Evolutionary conservation across 78 protist genomes (phyloP).

Genomic region (Isochrysis galbana): DNA sequence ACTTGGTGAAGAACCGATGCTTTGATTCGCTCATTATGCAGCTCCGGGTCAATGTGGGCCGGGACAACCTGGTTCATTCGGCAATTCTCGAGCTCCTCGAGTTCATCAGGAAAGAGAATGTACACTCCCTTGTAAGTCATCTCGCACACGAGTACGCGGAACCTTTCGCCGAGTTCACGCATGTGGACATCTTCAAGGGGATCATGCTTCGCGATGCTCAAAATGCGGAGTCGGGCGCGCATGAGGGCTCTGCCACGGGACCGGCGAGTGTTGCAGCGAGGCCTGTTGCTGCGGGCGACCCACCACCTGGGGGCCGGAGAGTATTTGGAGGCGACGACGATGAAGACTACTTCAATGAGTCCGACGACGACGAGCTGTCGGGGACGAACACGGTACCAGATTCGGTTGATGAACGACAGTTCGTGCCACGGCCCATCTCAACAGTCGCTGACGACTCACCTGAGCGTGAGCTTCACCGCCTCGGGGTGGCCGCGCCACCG

Average conservation of each 20-base stretch:
- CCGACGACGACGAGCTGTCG: background rate
- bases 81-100: conserved; percentile 73
- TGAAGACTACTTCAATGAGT: background rate
- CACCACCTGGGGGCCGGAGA: background rate
- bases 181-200: conserved; percentile 59
- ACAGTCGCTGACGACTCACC: background rate
- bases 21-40: background rate
- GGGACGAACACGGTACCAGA: background rate
- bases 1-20: conserved; percentile 63
- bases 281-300: background rate
- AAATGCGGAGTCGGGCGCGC: background rate
- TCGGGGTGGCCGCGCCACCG: no score
- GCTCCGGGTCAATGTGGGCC: background rate
- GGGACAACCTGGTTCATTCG: background rate
- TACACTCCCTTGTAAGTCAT: conserved; percentile 51
- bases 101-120: conserved; percentile 58
- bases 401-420: background rate
- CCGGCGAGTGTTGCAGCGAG: background rate
- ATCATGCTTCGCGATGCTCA: conserved; percentile 15
- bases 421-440: background rate
- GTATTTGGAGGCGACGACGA: background rate
- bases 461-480: no score
- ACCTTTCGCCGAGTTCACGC: conserved; percentile 31
- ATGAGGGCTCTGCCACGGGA: background rate
- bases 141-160: conserved; percentile 48